Evolutionary conservation across 495 filamentous ascomycete species (phyloP), one percentile per base, ranked within the genome.

Genomic region (Penicillium coprophilum): DNA sequence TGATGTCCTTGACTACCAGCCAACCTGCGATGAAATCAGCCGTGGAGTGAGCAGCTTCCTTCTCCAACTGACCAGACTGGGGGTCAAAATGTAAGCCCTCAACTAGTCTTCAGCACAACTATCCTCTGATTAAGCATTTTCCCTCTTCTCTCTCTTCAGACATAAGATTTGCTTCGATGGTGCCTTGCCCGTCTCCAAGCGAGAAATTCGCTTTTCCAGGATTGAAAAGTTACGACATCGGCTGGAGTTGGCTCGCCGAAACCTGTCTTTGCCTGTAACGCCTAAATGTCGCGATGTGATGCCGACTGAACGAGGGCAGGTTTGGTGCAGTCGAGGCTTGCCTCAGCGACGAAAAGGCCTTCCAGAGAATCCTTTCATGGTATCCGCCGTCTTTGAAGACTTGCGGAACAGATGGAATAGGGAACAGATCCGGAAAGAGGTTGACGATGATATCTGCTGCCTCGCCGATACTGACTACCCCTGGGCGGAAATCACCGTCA

Each of bases 161-260:
- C 58, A 72, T 48, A 55, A 66, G 30, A 89, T 95, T 50, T 91
- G 83, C 66, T 93, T 95, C 54, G 90, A 95, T 65, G 88, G 90
- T 23, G 85, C 81, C 41, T 74, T 95, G 11, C 90, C 90, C 9
- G 44, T 71, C 6, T 59, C 67, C 15, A 91, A 91, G 57, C 74
- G 75, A 23, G 58, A 69, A 0, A 81, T 75, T 8, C 78, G 87
- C n/a, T 53, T 78, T 20, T 38, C 61, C 9, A 77, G 87, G 17
- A 72, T 88, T n/a, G 66, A 76, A 40, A 67, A 50, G 51, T 73
- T 63, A 9, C 70, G 81, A 50, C 76, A 65, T 27, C 69, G 67
- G 24, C 56, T 85, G 20, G 64, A 72, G 15, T 12, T 57, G 3
- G 76, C 74, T 39, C 66, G 74, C 1, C 53, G 60, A 56, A 54